These are phyloP conservation scores for Rhodomyrtus psidioides DNA, from an alignment of 441 rosid species.

Conservation along the genomic window DNA sequence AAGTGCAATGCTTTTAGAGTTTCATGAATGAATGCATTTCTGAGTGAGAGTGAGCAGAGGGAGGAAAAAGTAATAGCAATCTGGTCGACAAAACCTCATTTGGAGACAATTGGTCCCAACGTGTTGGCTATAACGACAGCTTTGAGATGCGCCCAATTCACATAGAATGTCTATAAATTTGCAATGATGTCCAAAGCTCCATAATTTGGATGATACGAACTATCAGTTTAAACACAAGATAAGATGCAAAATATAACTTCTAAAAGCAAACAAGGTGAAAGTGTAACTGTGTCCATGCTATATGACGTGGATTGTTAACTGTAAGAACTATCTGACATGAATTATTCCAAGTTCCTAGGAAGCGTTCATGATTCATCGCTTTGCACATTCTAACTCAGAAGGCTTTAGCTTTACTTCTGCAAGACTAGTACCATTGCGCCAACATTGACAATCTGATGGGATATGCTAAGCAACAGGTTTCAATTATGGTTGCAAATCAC, in stretches of 20 bases:
- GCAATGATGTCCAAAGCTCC: neutral
- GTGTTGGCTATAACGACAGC: neutral
- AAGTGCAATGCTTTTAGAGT: neutral
- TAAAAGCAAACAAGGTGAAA: neutral
- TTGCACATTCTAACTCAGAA: neutral
- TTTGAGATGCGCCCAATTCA: neutral
- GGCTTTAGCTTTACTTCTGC: neutral
- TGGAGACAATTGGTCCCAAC: neutral
- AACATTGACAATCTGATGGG: neutral
- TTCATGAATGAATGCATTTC: neutral
- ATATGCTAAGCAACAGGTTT: neutral
- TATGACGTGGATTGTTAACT: neutral
- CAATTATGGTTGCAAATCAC: neutral
- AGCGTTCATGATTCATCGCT: neutral
- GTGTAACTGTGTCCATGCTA: neutral
- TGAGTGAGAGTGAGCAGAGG: neutral
- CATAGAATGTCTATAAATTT: neutral
- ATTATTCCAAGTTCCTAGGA: neutral
- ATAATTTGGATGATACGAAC: neutral
- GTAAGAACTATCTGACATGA: neutral
- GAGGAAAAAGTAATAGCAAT: neutral
- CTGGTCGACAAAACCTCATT: neutral
- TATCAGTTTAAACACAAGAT: neutral
- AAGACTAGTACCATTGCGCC: neutral
- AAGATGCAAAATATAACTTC: neutral